A percentile compares a stretch with the other conserved stretches of the same genome.
Conservation (phyloP, 2,329 filamentous ascomycete genomes). For the Alternaria infectoria region DNA sequence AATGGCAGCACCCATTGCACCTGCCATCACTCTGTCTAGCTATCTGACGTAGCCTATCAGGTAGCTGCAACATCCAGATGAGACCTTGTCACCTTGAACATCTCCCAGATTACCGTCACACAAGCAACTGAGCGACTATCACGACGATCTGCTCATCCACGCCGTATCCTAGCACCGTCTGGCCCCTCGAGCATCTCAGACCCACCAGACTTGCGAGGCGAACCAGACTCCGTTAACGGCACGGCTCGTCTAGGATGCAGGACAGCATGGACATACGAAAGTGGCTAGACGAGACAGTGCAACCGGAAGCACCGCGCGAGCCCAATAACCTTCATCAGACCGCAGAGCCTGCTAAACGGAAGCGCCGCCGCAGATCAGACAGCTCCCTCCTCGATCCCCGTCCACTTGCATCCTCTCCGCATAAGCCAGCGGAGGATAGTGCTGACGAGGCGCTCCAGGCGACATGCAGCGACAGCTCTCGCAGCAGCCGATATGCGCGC, state of each 20-base stretch:
- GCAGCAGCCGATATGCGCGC: constrained; percentile 48
- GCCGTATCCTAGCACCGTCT: neutral
- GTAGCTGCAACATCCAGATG: neutral
- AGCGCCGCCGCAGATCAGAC: constrained; percentile 47
- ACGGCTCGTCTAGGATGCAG: constrained; percentile 28
- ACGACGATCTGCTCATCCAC: constrained; percentile 7
- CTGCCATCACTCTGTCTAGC: neutral
- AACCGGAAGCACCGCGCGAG: constrained; percentile 39
- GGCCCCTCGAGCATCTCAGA: constrained; percentile 5
- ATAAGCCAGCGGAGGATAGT: constrained; percentile 8
- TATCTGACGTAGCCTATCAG: neutral
- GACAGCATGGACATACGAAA: constrained; percentile 52
- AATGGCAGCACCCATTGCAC: neutral
- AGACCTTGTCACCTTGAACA: neutral
- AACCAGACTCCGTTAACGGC: constrained; percentile 14
- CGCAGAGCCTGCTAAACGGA: constrained; percentile 12
- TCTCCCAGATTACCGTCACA: constrained; percentile 23
- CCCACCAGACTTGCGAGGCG: constrained; percentile 11
- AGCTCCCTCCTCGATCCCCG: constrained; percentile 45
- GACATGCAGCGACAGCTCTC: constrained; percentile 19
- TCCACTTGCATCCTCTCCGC: constrained; percentile 14
- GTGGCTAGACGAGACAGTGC: constrained; percentile 53
- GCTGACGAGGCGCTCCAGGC: constrained; percentile 23
- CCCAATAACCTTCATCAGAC: constrained; percentile 14
- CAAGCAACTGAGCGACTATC: constrained; percentile 23